Conservation (phyloP, 441 rosid species). For the Adansonia grandidieri region DNA sequence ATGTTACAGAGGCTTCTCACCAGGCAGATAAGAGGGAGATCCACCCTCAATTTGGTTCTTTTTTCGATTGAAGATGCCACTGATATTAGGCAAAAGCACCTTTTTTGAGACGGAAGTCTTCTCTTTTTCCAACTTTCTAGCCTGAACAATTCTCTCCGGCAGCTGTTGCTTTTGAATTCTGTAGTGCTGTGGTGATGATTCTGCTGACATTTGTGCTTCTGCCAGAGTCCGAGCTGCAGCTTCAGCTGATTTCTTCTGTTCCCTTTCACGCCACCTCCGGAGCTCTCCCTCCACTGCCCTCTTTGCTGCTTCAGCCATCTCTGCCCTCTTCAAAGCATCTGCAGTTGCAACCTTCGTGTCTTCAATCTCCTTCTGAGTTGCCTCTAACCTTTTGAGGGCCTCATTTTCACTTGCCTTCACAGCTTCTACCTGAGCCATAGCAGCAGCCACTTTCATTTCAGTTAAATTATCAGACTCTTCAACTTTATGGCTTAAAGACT, state of each 20-base stretch:
- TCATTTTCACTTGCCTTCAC: slow-evolving; percentile 91
- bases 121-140: slow-evolving; percentile 61
- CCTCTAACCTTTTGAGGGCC: slow-evolving; percentile 69
- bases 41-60: slow-evolving; percentile 90
- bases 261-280: slow-evolving; percentile 82
- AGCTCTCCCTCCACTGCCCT: slow-evolving; percentile 93
- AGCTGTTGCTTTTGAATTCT: slow-evolving; percentile 57
- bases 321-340: slow-evolving; percentile 80
- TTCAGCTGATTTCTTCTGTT: slow-evolving; percentile 87
- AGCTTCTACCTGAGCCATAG: slow-evolving; percentile 93
- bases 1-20: slow-evolving; percentile 58
- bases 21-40: slow-evolving; percentile 78
- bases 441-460: slow-evolving; percentile 95
- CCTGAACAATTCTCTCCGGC: slow-evolving; percentile 43
- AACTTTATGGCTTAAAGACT: slow-evolving; percentile 75
- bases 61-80: slow-evolving; percentile 74
- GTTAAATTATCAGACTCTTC: slow-evolving; percentile 76
- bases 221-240: slow-evolving; percentile 73
- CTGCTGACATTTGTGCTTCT: slow-evolving; percentile 60
- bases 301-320: slow-evolving; percentile 96
- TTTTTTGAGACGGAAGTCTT: slow-evolving; percentile 65
- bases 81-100: slow-evolving; percentile 63
- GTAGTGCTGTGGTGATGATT: slow-evolving; percentile 65
- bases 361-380: slow-evolving; percentile 71
- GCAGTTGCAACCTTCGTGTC: slow-evolving; percentile 69